Evolutionary conservation across 1,139 yeast species (phyloP), one percentile per base, ranked within the genome.

Genomic region (Candida anutae): DNA sequence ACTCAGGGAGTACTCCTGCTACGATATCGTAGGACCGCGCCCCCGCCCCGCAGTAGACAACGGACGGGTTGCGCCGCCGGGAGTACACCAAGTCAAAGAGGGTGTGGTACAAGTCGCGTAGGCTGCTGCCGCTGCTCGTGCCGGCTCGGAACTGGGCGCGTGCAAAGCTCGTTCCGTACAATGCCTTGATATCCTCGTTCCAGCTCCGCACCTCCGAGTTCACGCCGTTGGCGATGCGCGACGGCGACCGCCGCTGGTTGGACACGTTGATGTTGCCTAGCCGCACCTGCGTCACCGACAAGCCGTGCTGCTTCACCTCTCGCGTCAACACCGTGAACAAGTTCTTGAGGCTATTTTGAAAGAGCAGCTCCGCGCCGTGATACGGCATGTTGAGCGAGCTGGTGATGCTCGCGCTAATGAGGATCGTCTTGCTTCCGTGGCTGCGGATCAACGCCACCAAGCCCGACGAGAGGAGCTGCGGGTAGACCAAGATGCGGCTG

Each of bases 401-500:
- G 6, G 66, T 51, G 13, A 69, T 60, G 24, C 52, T 63, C 5
- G 75, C 69, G 19, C 62, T 54, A 8, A 71, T 44, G 15, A 65
- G 42, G 13, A 71, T 56, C n/a, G 64, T 45, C 30, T 64, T 69
- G 13, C 75, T 52, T 18, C 61, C 49, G 28, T 60, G 63, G 13
- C 53, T 50, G 22, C 87, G 58, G 15, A 73, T 69, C n/a, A 79
- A 51, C 12, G 63, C 68, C 21, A 79, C 46, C 29, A 79, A 58
- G 1, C 85, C 85, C 19, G 69, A 64, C 2, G 74, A 61, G 21
- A 79, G 53, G 19, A 80, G 48, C 29, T 67, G 67, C 27, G 75
- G 46, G 16, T 77, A 76, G 3, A 69, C 56, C 13, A 45, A 32
- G 5, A 59, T 34, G 32, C 77, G 62, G 16, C 69, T 65, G 36